Percentiles rank a stretch among this genome's conserved stretches.
These are phyloP conservation scores for Chaetomium cochliodes DNA, from an alignment of 495 filamentous ascomycete genomes.

Conservation along the genomic window DNA sequence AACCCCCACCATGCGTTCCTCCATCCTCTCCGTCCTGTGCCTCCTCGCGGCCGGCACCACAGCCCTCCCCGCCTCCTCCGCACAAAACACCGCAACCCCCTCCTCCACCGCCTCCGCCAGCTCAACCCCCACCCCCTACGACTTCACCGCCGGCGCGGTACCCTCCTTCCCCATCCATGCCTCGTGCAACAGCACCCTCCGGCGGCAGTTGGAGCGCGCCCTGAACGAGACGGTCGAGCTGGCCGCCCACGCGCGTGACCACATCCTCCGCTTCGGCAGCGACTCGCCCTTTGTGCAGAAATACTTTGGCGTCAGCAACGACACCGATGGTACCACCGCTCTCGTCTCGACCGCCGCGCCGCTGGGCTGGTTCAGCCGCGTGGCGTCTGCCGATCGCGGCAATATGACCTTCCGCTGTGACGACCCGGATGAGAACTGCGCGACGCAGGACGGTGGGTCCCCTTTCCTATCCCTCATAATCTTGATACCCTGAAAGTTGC, in stretches of 20 bases:
- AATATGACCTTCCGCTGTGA: slow-evolving; percentile 57
- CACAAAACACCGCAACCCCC: neutral
- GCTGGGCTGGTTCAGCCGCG: slow-evolving; percentile 53
- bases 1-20: slow-evolving; percentile 8
- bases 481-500: neutral
- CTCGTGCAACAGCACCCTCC: slow-evolving; percentile 57
- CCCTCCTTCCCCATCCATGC: slow-evolving; percentile 49
- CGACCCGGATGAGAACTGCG: slow-evolving; percentile 58
- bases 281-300: slow-evolving; percentile 53
- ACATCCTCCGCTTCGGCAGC: slow-evolving; percentile 51
- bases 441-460: slow-evolving; percentile 41
- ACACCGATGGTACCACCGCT: neutral
- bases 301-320: slow-evolving; percentile 51
- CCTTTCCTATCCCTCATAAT: too few species aligned
- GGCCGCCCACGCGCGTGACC: slow-evolving; percentile 48
- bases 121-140: slow-evolving; percentile 17
- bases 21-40: slow-evolving; percentile 4
- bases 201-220: slow-evolving; percentile 46
- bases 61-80: neutral
- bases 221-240: slow-evolving; percentile 51
- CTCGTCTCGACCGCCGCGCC: slow-evolving; percentile 45
- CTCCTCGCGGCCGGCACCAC: neutral
- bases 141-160: slow-evolving; percentile 24
- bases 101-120: neutral
- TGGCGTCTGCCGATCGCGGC: slow-evolving; percentile 39